Base-by-base conservation (phyloP, 805 yeast species). In the Kuraishia molischiana region DNA sequence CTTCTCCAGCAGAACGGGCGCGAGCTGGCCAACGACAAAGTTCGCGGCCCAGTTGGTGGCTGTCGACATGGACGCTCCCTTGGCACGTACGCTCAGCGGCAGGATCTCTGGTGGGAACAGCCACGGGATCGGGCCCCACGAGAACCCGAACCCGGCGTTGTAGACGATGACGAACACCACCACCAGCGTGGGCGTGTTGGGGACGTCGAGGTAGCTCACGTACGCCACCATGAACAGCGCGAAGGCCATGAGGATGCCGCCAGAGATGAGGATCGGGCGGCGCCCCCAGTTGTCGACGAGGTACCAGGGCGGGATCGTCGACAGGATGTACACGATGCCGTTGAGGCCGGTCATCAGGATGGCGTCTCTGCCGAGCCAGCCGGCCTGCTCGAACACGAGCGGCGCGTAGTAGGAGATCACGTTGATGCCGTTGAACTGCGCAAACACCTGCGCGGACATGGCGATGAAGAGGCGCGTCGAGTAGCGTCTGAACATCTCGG, bases 61-160 rank as follows among this genome's bases (percentile, higher is more conserved):
- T 1, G 96, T 87, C 1, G 95, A 81, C 44, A 85, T 63, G 2
- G 95, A 85, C 0, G 95, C 94, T 41, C 95, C 95, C 49, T 86
- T 83, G 3, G 95, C 85, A 38, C 97, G 72, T 9, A 86, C 85
- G 15, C 79, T 67, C 44, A 84, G 72, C 0, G 96, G 96, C 38
- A 87, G 70, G 35, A 89, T 85, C 59, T 85, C 95, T 48, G 87
- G 85, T 47, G 89, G 85, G 56, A 81, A 77, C 31, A 81, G 59
- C 96, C 96, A 86, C 10, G 95, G 95, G 38, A 87, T 78, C 3
- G 95, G 95, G 8, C 96, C 97, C 95, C 95, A 89, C 38, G 90
- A 79, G 51, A 76, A 77, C 14, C 95, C 96, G 60, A 87, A 87
- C 3, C 78, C 77, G 1, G 94, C 84, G 51, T 85, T 87, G 63